Conservation (phyloP, 2,329 filamentous ascomycete species). For the Phialophora expanda region DNA sequence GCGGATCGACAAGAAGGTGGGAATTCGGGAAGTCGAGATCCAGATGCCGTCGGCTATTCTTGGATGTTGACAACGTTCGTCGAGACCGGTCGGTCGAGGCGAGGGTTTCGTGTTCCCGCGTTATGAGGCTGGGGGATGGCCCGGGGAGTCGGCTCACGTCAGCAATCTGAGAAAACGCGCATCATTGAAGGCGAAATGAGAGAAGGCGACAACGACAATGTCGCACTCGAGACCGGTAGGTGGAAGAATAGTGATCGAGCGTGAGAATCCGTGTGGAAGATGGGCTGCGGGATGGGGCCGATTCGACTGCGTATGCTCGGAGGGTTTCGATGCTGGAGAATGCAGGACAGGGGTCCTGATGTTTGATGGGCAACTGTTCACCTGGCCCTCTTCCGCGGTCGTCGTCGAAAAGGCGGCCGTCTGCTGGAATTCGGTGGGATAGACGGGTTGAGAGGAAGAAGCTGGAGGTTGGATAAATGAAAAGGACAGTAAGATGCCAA, state of each 20-base stretch:
- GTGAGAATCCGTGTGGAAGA: not conserved
- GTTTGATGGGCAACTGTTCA: not conserved
- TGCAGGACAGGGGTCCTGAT: conserved; percentile 3
- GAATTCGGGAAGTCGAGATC: not conserved
- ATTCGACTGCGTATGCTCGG: not conserved
- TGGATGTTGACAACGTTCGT: conserved; percentile 19
- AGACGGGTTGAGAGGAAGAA: not conserved
- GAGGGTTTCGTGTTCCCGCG: conserved; percentile 11
- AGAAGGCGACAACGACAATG: conserved; percentile 23
- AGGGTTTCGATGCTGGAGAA: conserved; percentile 6
- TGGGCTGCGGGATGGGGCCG: not conserved
- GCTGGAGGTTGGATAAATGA: not conserved
- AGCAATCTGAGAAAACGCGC: conserved; percentile 31
- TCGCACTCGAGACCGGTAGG: conserved; percentile 8
- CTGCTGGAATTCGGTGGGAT: not conserved
- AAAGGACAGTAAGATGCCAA: conserved; percentile 5
- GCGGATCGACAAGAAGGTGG: not conserved
- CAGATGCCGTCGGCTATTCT: conserved; percentile 10
- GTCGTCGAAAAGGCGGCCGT: not conserved
- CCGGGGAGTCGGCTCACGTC: conserved; percentile 39
- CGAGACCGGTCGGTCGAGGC: conserved; percentile 8
- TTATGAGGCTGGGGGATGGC: conserved; percentile 24
- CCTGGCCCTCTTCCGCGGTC: not conserved
- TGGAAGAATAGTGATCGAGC: conserved; percentile 8
- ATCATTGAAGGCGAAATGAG: conserved; percentile 25